A percentile compares a stretch with the other conserved stretches of the same genome.
Conservation (phyloP, 2,329 filamentous ascomycete genomes). For the Pseudodiploospora longispora region DNA sequence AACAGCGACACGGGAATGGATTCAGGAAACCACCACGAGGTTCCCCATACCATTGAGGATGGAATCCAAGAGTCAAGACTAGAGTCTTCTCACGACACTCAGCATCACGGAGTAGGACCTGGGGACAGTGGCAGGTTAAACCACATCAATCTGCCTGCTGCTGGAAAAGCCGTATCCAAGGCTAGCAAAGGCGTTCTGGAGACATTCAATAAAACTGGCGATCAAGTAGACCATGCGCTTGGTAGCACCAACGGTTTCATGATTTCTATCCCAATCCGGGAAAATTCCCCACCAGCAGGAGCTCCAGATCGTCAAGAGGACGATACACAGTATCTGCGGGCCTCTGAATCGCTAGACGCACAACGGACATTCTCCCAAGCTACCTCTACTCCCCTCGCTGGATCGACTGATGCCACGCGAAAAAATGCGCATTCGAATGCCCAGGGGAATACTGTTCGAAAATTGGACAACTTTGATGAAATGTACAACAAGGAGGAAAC, state of each 20-base stretch:
- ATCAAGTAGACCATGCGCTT: slow-evolving; percentile 43
- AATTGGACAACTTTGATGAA: slow-evolving; percentile 38
- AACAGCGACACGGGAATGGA: slow-evolving; percentile 40
- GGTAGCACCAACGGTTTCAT: slow-evolving; percentile 49
- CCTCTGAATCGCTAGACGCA: slow-evolving; percentile 22
- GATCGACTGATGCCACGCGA: slow-evolving; percentile 22
- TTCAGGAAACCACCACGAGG: slow-evolving; percentile 43
- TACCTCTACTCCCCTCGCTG: slow-evolving; percentile 29
- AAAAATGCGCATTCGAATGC: neutral
- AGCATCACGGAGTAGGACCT: slow-evolving; percentile 5
- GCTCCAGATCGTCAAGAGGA: slow-evolving; percentile 14
- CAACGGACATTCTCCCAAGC: slow-evolving; percentile 28
- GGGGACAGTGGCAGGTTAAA: neutral
- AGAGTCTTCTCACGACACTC: slow-evolving; percentile 6
- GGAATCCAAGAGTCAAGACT: slow-evolving; percentile 32
- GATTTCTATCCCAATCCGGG: slow-evolving; percentile 18
- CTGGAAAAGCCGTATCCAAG: slow-evolving; percentile 26
- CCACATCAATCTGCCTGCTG: slow-evolving; percentile 17
- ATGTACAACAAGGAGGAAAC: slow-evolving; percentile 38
- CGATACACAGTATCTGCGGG: slow-evolving; percentile 9
- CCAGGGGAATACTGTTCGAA: slow-evolving; percentile 44
- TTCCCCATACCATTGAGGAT: slow-evolving; percentile 43
- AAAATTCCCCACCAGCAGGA: neutral
- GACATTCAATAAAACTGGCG: slow-evolving; percentile 35
- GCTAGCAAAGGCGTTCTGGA: slow-evolving; percentile 42